Conservation (phyloP, 1,139 yeast genomes). For the Hemisphaericaspora lyxosophila region DNA sequence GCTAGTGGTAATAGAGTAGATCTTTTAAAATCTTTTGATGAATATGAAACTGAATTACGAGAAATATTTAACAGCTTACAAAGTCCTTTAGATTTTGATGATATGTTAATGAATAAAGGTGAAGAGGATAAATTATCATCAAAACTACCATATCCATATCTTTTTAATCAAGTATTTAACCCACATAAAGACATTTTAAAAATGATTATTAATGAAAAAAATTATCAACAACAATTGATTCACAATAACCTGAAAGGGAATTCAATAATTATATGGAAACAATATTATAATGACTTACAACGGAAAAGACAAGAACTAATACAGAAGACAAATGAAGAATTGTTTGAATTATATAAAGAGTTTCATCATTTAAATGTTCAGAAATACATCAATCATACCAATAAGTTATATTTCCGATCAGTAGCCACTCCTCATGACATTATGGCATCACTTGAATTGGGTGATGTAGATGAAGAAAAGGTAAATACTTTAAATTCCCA, state of each 20-base stretch:
- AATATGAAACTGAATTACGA: slow-evolving; percentile 31
- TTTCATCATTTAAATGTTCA: slow-evolving; percentile 21
- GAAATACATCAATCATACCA: slow-evolving; percentile 13
- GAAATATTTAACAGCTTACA: slow-evolving; percentile 30
- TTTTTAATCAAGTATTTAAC: slow-evolving; percentile 27
- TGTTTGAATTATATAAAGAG: slow-evolving; percentile 28
- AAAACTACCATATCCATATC: slow-evolving; percentile 31
- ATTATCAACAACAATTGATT: slow-evolving; percentile 29
- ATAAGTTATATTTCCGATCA: slow-evolving; percentile 34
- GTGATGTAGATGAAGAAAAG: slow-evolving; percentile 6
- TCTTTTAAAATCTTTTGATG: slow-evolving; percentile 22
- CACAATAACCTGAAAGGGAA: slow-evolving; percentile 25
- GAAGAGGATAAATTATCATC: slow-evolving; percentile 10
- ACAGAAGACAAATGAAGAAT: slow-evolving; percentile 23
- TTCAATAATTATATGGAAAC: slow-evolving; percentile 35
- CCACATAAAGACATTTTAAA: slow-evolving; percentile 27
- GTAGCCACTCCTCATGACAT: slow-evolving; percentile 23
- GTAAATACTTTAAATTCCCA: slow-evolving; percentile 9
- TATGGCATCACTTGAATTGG: slow-evolving; percentile 4
- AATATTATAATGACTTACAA: slow-evolving; percentile 26
- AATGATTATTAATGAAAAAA: slow-evolving; percentile 29
- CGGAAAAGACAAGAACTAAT: slow-evolving; percentile 24
- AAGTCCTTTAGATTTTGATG: slow-evolving; percentile 38
- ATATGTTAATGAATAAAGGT: slow-evolving; percentile 17
- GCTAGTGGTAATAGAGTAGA: too few species aligned